Percentiles rank a stretch among this genome's conserved stretches.
Evolutionary conservation across 768 basidiomycete genomes (phyloP).

Genomic region (Mycena floridula): DNA sequence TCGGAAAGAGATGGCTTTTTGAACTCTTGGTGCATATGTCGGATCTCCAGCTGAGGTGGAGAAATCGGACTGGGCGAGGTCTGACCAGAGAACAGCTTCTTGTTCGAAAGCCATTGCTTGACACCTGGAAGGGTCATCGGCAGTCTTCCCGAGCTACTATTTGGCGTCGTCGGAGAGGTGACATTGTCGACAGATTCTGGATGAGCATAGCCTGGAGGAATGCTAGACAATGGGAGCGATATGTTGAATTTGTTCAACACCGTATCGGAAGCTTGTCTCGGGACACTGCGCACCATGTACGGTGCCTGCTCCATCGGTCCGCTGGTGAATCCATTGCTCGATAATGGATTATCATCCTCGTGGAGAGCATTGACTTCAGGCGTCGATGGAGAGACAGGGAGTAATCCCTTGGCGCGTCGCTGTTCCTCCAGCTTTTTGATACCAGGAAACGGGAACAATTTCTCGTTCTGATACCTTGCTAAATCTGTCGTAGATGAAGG

Average conservation of each 20-base stretch:
- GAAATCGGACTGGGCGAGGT: constrained; percentile 30
- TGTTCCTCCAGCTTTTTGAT: constrained; percentile 22
- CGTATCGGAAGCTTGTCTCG: constrained; percentile 46
- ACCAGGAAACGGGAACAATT: constrained; percentile 89
- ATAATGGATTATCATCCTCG: constrained; percentile 22
- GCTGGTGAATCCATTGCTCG: constrained; percentile 13
- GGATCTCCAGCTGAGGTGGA: constrained; percentile 24
- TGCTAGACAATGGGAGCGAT: too few relatives aligned
- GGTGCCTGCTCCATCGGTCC: constrained; percentile 48
- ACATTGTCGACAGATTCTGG: constrained; percentile 41
- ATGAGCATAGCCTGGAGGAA: constrained; percentile 36
- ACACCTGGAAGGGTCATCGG: constrained; percentile 76
- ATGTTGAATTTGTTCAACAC: constrained; percentile 42
- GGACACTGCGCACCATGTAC: constrained; percentile 65
- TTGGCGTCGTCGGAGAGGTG: constrained; percentile 31
- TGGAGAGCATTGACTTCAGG: constrained; percentile 41
- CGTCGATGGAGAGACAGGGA: constrained; percentile 32
- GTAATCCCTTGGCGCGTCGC: constrained; percentile 4
- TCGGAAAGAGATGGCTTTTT: constrained; percentile 70
- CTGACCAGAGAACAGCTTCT: constrained; percentile 46
- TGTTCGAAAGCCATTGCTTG: constrained; percentile 70
- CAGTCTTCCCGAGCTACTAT: constrained; percentile 37
- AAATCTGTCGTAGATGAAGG: constrained; percentile 65
- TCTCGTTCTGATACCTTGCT: constrained; percentile 68
- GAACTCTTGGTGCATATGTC: constrained; percentile 29